phyloP scores from a whole-genome alignment of 2,329 filamentous ascomycete species.

The Gaeumannomyces sp. region DNA sequence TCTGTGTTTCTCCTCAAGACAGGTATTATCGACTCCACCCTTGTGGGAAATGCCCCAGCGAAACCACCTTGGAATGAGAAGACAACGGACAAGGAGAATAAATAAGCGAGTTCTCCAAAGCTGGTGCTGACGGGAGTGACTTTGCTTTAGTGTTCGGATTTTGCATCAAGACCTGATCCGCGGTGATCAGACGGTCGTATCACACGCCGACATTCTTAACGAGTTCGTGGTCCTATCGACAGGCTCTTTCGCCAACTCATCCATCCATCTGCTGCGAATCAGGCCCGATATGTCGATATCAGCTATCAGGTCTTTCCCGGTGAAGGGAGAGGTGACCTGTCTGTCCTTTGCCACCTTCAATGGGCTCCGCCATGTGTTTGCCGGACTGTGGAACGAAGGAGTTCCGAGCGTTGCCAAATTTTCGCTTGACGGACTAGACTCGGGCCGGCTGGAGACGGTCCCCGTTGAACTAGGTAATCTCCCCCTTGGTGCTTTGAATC shows the following conservation, averaged over 20 bases:
- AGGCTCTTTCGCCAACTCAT: slow-evolving; percentile 28
- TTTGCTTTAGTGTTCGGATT: background rate
- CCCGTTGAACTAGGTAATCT: slow-evolving; percentile 20
- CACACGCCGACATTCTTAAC: slow-evolving; percentile 35
- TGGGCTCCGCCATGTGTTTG: slow-evolving; percentile 24
- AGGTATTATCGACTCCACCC: background rate
- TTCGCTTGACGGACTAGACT: slow-evolving; percentile 11
- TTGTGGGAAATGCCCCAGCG: background rate
- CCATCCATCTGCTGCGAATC: slow-evolving; percentile 33
- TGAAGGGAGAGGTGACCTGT: slow-evolving; percentile 44
- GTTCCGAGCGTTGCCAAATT: slow-evolving; percentile 29
- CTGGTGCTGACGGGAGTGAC: background rate
- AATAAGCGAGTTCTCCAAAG: background rate
- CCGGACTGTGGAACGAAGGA: slow-evolving; percentile 27
- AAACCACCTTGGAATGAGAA: background rate
- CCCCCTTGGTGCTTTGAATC: background rate
- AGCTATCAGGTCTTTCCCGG: slow-evolving; percentile 24
- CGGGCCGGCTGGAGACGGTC: slow-evolving; percentile 12
- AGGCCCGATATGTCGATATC: slow-evolving; percentile 21
- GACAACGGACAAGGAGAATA: background rate
- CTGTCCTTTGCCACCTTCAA: slow-evolving; percentile 29
- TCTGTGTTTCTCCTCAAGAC: slow-evolving; percentile 14
- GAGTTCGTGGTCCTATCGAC: slow-evolving; percentile 37
- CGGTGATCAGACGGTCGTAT: slow-evolving; percentile 20
- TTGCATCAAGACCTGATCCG: slow-evolving; percentile 7